phyloP scores from a whole-genome alignment of 2,329 filamentous ascomycete genomes.

The Plectosphaerella plurivora region DNA sequence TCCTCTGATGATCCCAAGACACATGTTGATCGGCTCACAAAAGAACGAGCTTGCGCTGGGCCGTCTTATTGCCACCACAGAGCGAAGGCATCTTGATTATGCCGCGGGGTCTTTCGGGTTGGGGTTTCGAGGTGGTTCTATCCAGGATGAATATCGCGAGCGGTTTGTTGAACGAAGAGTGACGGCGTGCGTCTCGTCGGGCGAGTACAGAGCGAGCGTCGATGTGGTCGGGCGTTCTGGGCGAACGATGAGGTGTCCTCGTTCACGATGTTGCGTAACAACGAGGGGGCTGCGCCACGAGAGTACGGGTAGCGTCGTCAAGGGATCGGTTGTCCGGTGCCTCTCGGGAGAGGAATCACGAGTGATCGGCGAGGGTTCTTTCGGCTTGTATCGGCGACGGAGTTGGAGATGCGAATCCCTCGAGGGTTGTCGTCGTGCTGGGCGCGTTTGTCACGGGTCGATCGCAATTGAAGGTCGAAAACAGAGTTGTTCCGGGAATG shows the following conservation, averaged over 20 bases:
- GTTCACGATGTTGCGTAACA: too few relatives aligned
- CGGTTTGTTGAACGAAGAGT: too few relatives aligned
- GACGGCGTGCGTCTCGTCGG: too few relatives aligned
- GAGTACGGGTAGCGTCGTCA: not conserved
- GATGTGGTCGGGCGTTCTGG: too few relatives aligned
- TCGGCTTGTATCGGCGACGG: not conserved
- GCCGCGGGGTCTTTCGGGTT: not conserved
- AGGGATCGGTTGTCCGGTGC: not conserved
- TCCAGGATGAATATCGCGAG: not conserved
- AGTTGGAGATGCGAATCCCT: not conserved
- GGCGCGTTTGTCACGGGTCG: not conserved
- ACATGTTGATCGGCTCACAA: slow-evolving; percentile 54
- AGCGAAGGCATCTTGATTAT: slow-evolving; percentile 16
- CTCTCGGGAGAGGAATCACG: not conserved
- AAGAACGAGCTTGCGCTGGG: slow-evolving; percentile 93
- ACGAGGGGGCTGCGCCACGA: too few relatives aligned
- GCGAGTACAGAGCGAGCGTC: too few relatives aligned
- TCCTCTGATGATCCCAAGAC: not conserved
- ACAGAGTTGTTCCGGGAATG: not conserved
- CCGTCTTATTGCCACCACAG: slow-evolving; percentile 74
- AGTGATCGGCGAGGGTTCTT: not conserved
- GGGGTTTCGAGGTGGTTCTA: not conserved
- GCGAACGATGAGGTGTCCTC: too few relatives aligned
- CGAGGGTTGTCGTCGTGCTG: not conserved
- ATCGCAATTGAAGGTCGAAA: not conserved